Base-by-base conservation (phyloP, 176 grass and related monocot genomes). In the Oryza rufipogon region DNA sequence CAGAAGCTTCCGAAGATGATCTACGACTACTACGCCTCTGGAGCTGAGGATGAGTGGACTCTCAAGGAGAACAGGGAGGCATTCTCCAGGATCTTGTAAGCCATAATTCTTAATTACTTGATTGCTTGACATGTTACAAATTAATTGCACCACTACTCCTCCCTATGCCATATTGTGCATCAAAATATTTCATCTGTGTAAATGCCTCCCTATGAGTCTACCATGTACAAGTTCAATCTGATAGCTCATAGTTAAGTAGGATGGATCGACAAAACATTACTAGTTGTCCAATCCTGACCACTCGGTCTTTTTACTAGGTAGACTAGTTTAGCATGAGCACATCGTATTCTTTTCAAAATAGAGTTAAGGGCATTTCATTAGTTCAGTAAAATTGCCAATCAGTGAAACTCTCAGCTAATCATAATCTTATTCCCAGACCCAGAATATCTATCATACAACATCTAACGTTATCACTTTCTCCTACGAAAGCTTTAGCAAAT, bases 41-140 rank as follows among this genome's bases (percentile, higher is more conserved):
- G 94, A 13, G 89, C 94, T 20, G 94, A 97, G 83, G 94, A 97
- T 60, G 87, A 97, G 80, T 97, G 94, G 94, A 94, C 91, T 72
- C 91, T 97, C 72, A 86, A 92, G 80, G 94, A 97, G 87, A 97
- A 97, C 73, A 79, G 91, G 72, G 92, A 94, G 61, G 94, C 94
- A 11, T 97, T 97, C 85, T 81, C 91, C n/a, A 89, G 91, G 81
- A 94, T 97, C 91, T 69, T 97, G 94, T 97, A 90, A 84, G 89
- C 70, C 52, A n/a, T 58, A 20, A 58, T 74, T 26, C 16, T 17
- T 26, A 26, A 26, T 26, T 12, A 7, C n/a, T 58, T 12, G n/a
- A 77, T 81, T 68, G 15, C 1, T 76, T 4, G 19, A 26, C 30
- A 25, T 30, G 9, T 49, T 49, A 30, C 14, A 74, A 11, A 74